These are phyloP conservation scores for Ceriops tagal DNA, from an alignment of 345 rosid species.

Conservation along the genomic window DNA sequence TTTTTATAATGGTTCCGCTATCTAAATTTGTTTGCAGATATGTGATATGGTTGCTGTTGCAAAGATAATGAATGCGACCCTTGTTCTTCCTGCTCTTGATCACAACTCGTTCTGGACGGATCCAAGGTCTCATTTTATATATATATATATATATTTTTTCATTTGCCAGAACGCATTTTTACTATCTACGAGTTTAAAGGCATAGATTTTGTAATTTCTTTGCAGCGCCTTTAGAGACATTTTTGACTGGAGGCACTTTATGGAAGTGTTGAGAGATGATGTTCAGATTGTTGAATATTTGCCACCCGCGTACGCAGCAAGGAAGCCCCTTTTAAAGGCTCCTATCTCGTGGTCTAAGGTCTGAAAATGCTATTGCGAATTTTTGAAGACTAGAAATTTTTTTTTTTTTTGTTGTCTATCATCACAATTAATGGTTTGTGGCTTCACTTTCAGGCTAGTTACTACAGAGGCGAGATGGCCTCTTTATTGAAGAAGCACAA, in stretches of 20 bases:
- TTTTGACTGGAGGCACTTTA: conserved; percentile 93
- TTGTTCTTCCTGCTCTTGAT: conserved; percentile 95
- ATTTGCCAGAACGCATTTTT: background rate
- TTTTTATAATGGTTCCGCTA: background rate
- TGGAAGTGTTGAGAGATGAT: conserved; percentile 65
- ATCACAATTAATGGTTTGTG: conserved; percentile 2
- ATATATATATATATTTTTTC: too few relatives aligned
- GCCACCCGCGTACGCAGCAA: conserved; percentile 46
- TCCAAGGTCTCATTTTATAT: conserved; percentile 61
- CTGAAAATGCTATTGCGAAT: conserved; percentile 7
- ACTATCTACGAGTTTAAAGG: background rate
- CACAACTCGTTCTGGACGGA: conserved; percentile 98
- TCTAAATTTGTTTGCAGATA: conserved; percentile 47
- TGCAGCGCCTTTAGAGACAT: conserved; percentile 91
- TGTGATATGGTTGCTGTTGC: conserved; percentile 99
- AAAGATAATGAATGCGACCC: conserved; percentile 91
- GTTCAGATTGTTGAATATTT: conserved; percentile 76
- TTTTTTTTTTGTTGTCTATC: background rate
- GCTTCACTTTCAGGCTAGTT: conserved; percentile 68
- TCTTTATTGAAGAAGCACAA: conserved; percentile 63
- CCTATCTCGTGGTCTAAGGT: conserved; percentile 99
- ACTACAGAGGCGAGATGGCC: conserved; percentile 75
- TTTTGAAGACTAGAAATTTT: background rate
- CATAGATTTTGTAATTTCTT: background rate
- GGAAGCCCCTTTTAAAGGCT: conserved; percentile 70